These are phyloP conservation scores for Penicillium soppii DNA, from an alignment of 495 filamentous ascomycete species.

Conservation along the genomic window DNA sequence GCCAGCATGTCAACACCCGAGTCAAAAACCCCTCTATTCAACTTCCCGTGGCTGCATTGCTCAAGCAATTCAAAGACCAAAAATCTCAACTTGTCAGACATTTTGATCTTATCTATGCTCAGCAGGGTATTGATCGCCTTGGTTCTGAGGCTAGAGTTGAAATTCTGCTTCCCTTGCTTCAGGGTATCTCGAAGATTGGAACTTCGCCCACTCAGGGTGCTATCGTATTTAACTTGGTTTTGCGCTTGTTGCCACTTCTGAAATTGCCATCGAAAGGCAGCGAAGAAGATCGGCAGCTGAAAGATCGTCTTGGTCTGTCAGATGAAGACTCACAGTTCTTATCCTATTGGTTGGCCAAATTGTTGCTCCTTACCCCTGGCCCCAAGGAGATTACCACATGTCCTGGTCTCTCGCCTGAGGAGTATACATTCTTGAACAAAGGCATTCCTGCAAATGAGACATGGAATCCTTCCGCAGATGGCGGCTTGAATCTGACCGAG, in stretches of 20 bases:
- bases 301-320: slow-evolving; percentile 63
- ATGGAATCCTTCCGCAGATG: slow-evolving; percentile 59
- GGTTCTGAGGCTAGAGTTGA: slow-evolving; percentile 59
- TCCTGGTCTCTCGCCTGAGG: slow-evolving; percentile 67
- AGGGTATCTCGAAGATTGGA: slow-evolving; percentile 68
- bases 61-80: slow-evolving; percentile 88
- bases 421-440: slow-evolving; percentile 69
- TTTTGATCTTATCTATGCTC: slow-evolving; percentile 86
- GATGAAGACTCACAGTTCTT: slow-evolving; percentile 72
- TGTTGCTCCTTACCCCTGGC: slow-evolving; percentile 65
- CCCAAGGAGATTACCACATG: slow-evolving; percentile 47
- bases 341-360: slow-evolving; percentile 73
- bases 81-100: slow-evolving; percentile 72
- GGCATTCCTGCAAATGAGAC: slow-evolving; percentile 59
- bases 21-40: slow-evolving; percentile 69
- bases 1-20: slow-evolving; percentile 77
- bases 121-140: slow-evolving; percentile 78
- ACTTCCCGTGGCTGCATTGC: slow-evolving; percentile 76
- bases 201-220: slow-evolving; percentile 62
- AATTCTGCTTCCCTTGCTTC: slow-evolving; percentile 68
- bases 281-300: slow-evolving; percentile 69
- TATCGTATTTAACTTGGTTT: slow-evolving; percentile 78
- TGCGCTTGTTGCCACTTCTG: slow-evolving; percentile 71
- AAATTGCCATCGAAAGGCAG: slow-evolving; percentile 72
- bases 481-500: slow-evolving; percentile 63